Conservation (phyloP, 129 eudicot genomes). For the Lactuca saligna region DNA sequence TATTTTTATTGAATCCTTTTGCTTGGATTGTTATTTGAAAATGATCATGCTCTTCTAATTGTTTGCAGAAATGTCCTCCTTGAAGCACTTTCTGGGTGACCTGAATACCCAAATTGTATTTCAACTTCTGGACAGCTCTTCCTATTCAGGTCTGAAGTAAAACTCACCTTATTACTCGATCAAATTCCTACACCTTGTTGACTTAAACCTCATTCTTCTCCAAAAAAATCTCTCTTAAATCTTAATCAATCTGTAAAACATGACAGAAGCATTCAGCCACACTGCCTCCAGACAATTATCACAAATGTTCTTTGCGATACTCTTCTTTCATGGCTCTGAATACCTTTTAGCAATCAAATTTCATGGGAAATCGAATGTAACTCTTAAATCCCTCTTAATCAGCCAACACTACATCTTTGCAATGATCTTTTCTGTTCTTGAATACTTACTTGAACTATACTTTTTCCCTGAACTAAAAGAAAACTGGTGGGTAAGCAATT, state of each 20-base stretch:
- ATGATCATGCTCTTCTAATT: background rate
- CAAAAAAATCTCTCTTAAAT: constrained; percentile 26
- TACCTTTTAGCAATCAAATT: constrained; percentile 58
- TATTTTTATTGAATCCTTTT: too few species aligned
- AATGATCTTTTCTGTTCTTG: constrained; percentile 66
- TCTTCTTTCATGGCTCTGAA: constrained; percentile 82
- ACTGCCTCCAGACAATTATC: constrained; percentile 66
- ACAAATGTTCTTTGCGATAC: constrained; percentile 60
- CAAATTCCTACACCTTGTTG: constrained; percentile 1
- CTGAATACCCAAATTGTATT: constrained; percentile 19
- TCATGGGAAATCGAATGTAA: constrained; percentile 74
- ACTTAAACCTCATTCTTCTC: constrained; percentile 3
- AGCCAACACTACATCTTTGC: constrained; percentile 76
- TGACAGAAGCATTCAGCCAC: constrained; percentile 66
- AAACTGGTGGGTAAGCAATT: constrained; percentile 72
- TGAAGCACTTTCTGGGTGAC: constrained; percentile 26
- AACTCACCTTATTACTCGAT: constrained; percentile 1
- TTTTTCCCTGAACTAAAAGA: constrained; percentile 72
- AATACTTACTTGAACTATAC: constrained; percentile 66
- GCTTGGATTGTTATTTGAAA: too few species aligned
- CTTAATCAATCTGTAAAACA: constrained; percentile 38
- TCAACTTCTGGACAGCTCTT: constrained; percentile 13
- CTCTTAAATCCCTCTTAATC: constrained; percentile 73
- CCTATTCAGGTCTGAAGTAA: constrained; percentile 41
- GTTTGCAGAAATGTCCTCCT: constrained; percentile 38